Percentiles rank a stretch among this genome's conserved stretches.
Evolutionary conservation across 2,329 filamentous ascomycete species (phyloP).

Genomic region (Trichoderma citrinoviride): DNA sequence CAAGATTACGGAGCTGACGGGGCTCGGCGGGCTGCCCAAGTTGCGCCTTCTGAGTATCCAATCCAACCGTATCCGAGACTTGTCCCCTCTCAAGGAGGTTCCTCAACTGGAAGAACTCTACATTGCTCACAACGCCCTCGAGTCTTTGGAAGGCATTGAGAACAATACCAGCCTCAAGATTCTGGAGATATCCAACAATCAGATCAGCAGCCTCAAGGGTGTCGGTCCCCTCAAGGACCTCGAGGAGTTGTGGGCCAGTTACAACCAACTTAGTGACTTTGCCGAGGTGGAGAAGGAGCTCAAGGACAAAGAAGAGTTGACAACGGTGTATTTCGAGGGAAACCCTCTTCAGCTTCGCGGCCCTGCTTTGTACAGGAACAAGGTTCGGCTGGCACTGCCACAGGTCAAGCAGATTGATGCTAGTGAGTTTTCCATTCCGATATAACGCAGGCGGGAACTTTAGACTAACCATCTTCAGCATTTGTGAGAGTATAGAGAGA

Average conservation of each 20-base stretch:
- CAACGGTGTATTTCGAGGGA: conserved; percentile 94
- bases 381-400: conserved; percentile 82
- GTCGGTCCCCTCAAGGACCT: conserved; percentile 66
- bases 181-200: conserved; percentile 88
- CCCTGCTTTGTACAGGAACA: conserved; percentile 90
- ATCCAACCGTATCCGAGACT: conserved; percentile 82
- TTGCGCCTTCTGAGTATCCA: conserved; percentile 90
- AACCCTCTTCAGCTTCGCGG: conserved; percentile 80
- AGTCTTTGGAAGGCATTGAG: conserved; percentile 70
- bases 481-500: conserved; percentile 22
- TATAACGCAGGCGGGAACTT: not conserved
- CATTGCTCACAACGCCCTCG: conserved; percentile 90
- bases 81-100: conserved; percentile 72
- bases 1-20: conserved; percentile 82
- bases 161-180: conserved; percentile 66
- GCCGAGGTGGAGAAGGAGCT: conserved; percentile 77
- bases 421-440: conserved; percentile 61
- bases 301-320: conserved; percentile 72
- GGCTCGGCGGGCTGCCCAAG: conserved; percentile 71
- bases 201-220: conserved; percentile 70
- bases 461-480: not conserved
- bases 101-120: conserved; percentile 86
- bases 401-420: conserved; percentile 94
- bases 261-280: conserved; percentile 79
- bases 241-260: conserved; percentile 92